A percentile compares a stretch with the other conserved stretches of the same genome.
Evolutionary conservation across 2,329 filamentous ascomycete genomes (phyloP).

Genomic region (Neurospora crassa): DNA sequence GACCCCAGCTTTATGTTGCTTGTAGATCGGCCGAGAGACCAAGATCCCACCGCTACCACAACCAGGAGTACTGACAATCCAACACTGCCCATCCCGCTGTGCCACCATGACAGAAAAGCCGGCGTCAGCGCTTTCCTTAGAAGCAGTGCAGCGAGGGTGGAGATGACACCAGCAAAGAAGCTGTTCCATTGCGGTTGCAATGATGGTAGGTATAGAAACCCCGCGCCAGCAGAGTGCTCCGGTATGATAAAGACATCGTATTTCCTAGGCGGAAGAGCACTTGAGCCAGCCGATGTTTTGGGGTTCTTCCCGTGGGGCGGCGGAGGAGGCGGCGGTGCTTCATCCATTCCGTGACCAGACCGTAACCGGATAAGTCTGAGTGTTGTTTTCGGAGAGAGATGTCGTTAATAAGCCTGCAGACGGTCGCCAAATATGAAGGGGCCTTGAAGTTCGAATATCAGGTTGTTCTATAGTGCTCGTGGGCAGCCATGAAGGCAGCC

Average conservation of each 20-base stretch:
- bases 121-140: constrained; percentile 68
- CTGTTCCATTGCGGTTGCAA: constrained; percentile 79
- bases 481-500: not conserved
- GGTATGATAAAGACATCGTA: constrained; percentile 98
- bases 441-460: not conserved
- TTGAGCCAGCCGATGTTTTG: constrained; percentile 47
- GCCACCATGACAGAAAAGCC: constrained; percentile 63
- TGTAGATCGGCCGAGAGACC: constrained; percentile 58
- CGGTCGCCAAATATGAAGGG: not conserved
- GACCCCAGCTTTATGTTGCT: constrained; percentile 7
- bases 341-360: constrained; percentile 30
- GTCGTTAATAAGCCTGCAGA: not conserved
- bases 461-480: not conserved
- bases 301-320: constrained; percentile 78
- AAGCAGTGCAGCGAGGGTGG: constrained; percentile 61
- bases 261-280: constrained; percentile 70
- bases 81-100: constrained; percentile 59
- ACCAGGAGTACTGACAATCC: constrained; percentile 64
- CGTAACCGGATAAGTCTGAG: not conserved
- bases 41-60: constrained; percentile 66
- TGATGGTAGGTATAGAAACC: constrained; percentile 91
- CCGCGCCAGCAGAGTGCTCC: constrained; percentile 77
- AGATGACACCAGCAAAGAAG: constrained; percentile 78
- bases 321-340: constrained; percentile 68
- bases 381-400: not conserved